Base-by-base conservation (phyloP, 1,139 yeast genomes). In the Pneumocystis sp. region DNA sequence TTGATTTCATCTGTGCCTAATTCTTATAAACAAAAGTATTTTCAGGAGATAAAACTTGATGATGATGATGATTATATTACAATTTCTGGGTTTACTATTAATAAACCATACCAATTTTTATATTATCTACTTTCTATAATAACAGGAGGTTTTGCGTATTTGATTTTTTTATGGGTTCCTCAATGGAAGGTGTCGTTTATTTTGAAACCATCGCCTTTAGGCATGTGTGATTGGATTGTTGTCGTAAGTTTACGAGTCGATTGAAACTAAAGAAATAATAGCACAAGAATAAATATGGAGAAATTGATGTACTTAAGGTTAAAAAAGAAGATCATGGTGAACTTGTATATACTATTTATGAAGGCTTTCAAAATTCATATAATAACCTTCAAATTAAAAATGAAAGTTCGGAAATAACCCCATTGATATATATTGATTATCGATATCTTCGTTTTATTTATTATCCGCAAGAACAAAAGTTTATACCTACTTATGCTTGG, bases 1-100 rank as follows among this genome's bases (percentile, higher is more conserved):
- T 61, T 65, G 15, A 61, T 39, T 15, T 29, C 63, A 2, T 61
- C 67, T 2, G 60, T 57, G 25, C 21, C 31, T 19, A 63, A 61
- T 17, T 44, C n/a, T 35, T 29, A 44, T 7, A 17, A 44, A 3
- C 34, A 37, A 2, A 63, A 64, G 8, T 57, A 59, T n/a, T 59
- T 64, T 31, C 98, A 93, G 75, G 80, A 97, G 65, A 89, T 87
- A 74, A 93, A 93, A 74, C 83, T 95, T 69, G 93, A 96, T 0
- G 97, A 95, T 74, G 97, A 95, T 74, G 98, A 93, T 76, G 78
- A 93, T 72, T 93, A 91, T 25, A 82, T 95, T 67, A 96, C 96
- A 68, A 87, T 93, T 70, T 97, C 97, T 0, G 98, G 97, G 2
- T 93, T 88, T 74, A 77, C 76, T 65, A 82, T 85, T 31, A 82